Conservation (phyloP, 139 green algal species). For the Microglena sp. region DNA sequence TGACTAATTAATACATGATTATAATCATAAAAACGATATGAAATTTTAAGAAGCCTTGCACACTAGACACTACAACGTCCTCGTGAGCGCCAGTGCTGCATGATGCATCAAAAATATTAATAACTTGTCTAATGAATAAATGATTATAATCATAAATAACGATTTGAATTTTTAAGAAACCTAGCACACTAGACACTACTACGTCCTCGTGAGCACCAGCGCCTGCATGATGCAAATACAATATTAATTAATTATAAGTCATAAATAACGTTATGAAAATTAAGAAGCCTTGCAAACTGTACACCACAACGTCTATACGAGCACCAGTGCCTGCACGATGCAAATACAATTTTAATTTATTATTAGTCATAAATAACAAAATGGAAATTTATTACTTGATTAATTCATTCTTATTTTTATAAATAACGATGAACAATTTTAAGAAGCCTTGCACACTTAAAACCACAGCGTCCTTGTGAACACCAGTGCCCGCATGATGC, state of each 20-base stretch:
- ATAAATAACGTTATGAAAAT: too few species aligned
- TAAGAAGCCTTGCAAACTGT: conserved; percentile 80
- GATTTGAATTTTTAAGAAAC: conserved; percentile 88
- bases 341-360: background rate
- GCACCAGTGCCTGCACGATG: conserved; percentile 56
- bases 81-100: conserved; percentile 68
- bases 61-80: conserved; percentile 90
- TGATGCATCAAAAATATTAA: conserved; percentile 4
- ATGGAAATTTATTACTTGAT: too few species aligned
- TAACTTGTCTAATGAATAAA: too few species aligned
- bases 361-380: too few species aligned
- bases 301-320: conserved; percentile 91
- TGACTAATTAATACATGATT: too few species aligned
- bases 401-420: too few species aligned
- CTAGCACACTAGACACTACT: conserved; percentile 77
- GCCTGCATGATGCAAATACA: conserved; percentile 30
- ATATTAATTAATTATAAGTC: too few species aligned
- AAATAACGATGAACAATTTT: too few species aligned
- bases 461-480: conserved; percentile 92
- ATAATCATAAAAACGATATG: too few species aligned
- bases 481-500: conserved; percentile 52
- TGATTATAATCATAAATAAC: too few species aligned
- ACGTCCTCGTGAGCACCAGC: conserved; percentile 87
- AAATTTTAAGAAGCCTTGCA: conserved; percentile 82
- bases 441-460: conserved; percentile 81